A percentile compares a stretch with the other conserved stretches of the same genome.
phyloP scores from a whole-genome alignment of 768 basidiomycete genomes.

The Tulasnella sp. region DNA sequence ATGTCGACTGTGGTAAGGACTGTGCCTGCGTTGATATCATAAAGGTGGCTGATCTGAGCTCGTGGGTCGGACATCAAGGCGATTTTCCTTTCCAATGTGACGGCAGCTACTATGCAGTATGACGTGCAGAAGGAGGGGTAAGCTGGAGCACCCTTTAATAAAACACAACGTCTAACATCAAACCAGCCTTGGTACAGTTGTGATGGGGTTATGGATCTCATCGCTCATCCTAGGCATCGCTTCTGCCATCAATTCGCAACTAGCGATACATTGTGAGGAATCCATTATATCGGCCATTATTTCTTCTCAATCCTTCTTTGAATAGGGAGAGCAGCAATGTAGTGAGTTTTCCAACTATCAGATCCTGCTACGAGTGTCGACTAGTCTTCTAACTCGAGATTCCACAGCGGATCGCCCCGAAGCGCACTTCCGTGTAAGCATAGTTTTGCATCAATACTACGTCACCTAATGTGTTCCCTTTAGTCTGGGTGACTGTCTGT shows the following conservation, averaged over 20 bases:
- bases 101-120: constrained; percentile 10
- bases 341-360: constrained; percentile 31
- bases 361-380: neutral
- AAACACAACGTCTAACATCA: neutral
- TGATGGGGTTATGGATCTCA: constrained; percentile 26
- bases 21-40: too few relatives aligned
- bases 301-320: constrained; percentile 33
- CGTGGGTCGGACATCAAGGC: neutral
- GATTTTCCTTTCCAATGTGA: neutral
- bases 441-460: neutral
- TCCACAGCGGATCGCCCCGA: constrained; percentile 23
- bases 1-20: constrained; percentile 21
- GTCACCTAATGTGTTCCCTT: neutral
- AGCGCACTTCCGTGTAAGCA: constrained; percentile 22
- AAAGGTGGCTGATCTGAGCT: too few relatives aligned
- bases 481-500: constrained; percentile 24
- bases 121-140: neutral
- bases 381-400: too few relatives aligned
- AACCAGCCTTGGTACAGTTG: constrained; percentile 36
- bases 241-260: constrained; percentile 27
- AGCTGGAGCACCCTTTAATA: neutral
- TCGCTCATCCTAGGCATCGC: constrained; percentile 28
- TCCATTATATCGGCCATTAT: constrained; percentile 42
- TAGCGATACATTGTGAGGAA: constrained; percentile 22
- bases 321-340: constrained; percentile 27